These are phyloP conservation scores for Pulveroboletus sp. DNA, from an alignment of 768 basidiomycete genomes.

Conservation along the genomic window DNA sequence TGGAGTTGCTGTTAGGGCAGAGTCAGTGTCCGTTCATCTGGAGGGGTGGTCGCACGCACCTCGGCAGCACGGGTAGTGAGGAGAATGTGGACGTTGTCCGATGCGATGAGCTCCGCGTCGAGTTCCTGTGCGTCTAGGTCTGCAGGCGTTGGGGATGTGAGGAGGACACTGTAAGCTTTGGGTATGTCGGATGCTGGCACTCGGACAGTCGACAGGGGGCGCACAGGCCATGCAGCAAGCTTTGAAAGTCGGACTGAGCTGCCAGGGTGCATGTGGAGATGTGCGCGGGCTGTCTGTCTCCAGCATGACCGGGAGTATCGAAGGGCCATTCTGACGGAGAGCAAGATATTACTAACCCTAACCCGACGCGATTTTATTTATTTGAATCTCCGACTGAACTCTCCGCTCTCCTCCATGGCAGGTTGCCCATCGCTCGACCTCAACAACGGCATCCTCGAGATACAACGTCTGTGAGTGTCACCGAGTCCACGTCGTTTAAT, in stretches of 20 bases:
- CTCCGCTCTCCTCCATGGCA: background rate
- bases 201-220: background rate
- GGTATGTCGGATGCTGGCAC: conserved; percentile 32
- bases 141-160: conserved; percentile 46
- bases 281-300: background rate
- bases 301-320: background rate
- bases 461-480: conserved; percentile 19
- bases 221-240: background rate
- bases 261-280: background rate
- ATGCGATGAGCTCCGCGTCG: conserved; percentile 54
- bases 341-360: background rate
- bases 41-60: conserved; percentile 34
- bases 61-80: conserved; percentile 76
- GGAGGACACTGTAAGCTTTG: conserved; percentile 43
- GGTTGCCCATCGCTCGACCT: conserved; percentile 12
- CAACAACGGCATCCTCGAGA: conserved; percentile 16
- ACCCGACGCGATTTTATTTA: background rate
- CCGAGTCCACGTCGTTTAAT: background rate
- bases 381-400: conserved; percentile 19
- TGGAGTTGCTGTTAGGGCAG: conserved; percentile 65
- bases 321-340: background rate
- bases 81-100: conserved; percentile 48
- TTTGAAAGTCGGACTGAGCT: background rate
- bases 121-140: conserved; percentile 59
- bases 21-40: background rate